Evolutionary conservation across 306 rosid genomes (phyloP), one percentile per base, ranked within the genome.

Genomic region (Malus domestica): DNA sequence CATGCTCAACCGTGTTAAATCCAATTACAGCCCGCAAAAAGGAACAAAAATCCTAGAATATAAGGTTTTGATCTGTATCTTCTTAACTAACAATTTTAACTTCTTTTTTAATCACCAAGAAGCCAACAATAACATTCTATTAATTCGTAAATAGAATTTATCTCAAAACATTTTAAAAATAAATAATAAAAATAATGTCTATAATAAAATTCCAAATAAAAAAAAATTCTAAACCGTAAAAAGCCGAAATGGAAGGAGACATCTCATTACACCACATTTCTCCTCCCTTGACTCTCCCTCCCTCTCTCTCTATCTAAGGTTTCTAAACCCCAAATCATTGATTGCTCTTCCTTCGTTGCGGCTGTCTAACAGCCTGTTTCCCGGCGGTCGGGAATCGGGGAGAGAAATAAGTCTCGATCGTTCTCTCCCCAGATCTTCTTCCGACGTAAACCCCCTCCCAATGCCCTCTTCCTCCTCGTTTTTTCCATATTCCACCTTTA

Each of bases 361-460:
- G 62, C 61, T 78, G 27, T 59, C 54, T 58, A 66, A 72, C 80
- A 76, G 13, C 78, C 83, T 77, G 69, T 49, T 54, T 81, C 91
- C 86, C 84, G 82, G 82, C 70, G 91, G 85, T 75, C 68, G 90
- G 88, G 87, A 84, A 78, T 14, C 64, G 84, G 69, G 88, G 88
- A 80, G 87, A 71, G 87, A 73, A 25, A 72, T 8, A 16, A 19
- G 67, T 8, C 71, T 5, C 30, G 0, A 29, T 44, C 70, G 22
- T 57, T 69, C 76, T 77, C 75, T 35, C 40, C 74, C 69, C 78
- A 76, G 52, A 6, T 65, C 72, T 84, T 29, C 82, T 42, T 55
- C 55, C 72, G 80, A 45, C 65, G 64, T 70, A 80, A 54, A 12
- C 55, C 55, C 27, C 33, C 66, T 1, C 11, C 78, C 29, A 15